phyloP scores from a whole-genome alignment of 140 eudicot genomes.

The Senecio squalidus region DNA sequence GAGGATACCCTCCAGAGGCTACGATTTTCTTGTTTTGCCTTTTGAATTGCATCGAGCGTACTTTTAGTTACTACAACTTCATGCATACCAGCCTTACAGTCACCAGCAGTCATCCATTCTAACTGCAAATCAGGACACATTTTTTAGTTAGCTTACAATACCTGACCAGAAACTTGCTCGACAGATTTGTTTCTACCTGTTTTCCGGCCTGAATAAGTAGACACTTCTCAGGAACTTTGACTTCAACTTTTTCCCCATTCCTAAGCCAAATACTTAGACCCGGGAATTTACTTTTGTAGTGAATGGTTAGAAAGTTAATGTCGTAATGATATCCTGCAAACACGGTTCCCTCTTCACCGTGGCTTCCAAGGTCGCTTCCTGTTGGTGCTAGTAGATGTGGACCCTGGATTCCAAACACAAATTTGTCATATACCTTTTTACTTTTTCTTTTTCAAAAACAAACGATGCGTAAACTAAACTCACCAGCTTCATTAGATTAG shows the following conservation, averaged over 20 bases:
- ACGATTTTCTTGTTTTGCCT: constrained; percentile 63
- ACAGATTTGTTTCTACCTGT: constrained; percentile 36
- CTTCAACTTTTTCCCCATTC: constrained; percentile 77
- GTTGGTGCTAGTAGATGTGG: constrained; percentile 99
- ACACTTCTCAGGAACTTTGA: constrained; percentile 82
- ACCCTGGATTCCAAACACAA: constrained; percentile 51
- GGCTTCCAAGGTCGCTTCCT: constrained; percentile 68
- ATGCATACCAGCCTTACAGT: constrained; percentile 95
- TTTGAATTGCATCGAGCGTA: constrained; percentile 55
- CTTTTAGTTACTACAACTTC: constrained; percentile 82
- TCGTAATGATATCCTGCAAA: constrained; percentile 95
- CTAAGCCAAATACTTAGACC: constrained; percentile 85
- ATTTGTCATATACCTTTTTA: too few relatives aligned
- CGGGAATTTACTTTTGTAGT: constrained; percentile 82
- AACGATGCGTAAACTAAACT: neutral
- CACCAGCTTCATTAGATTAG: constrained; percentile 84
- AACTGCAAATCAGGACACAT: constrained; percentile 37
- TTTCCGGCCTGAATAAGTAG: constrained; percentile 91
- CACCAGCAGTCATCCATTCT: constrained; percentile 97
- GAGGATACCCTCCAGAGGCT: constrained; percentile 97
- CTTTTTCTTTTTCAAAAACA: too few relatives aligned
- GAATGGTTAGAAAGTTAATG: constrained; percentile 87
- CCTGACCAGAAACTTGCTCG: neutral
- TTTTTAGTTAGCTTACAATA: neutral
- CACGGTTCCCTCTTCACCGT: constrained; percentile 80